These are phyloP conservation scores for Lentinula aciculospora DNA, from an alignment of 768 basidiomycete genomes.

Conservation along the genomic window DNA sequence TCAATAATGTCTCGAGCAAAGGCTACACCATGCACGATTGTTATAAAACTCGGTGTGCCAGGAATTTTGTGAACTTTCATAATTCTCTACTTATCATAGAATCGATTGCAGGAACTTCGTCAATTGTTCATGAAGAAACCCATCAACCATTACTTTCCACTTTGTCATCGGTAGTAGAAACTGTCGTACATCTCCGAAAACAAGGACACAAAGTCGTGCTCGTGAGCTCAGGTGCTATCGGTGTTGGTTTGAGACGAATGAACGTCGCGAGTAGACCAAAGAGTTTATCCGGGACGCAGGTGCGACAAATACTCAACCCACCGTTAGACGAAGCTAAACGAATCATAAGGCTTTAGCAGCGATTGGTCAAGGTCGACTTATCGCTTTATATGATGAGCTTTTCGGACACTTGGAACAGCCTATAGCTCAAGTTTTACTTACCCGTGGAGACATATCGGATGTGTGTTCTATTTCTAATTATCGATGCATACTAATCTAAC, in stretches of 20 bases:
- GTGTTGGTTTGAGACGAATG: conserved; percentile 92
- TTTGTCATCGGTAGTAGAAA: conserved; percentile 89
- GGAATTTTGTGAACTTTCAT: neutral
- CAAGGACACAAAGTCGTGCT: conserved; percentile 93
- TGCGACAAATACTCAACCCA: conserved; percentile 25
- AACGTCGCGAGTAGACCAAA: conserved; percentile 74
- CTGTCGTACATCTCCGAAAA: conserved; percentile 68
- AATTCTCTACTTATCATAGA: conserved; percentile 5
- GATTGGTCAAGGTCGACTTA: conserved; percentile 93
- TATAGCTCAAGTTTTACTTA: conserved; percentile 91
- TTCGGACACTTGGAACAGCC: conserved; percentile 93
- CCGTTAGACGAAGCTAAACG: neutral
- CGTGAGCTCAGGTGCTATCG: conserved; percentile 97
- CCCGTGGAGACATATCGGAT: conserved; percentile 95
- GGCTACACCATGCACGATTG: conserved; percentile 43
- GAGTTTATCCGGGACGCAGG: conserved; percentile 87
- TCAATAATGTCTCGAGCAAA: neutral
- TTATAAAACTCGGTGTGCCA: conserved; percentile 80
- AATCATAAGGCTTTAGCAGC: conserved; percentile 80
- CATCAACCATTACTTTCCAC: conserved; percentile 89
- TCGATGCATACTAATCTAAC: neutral
- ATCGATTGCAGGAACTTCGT: conserved; percentile 71
- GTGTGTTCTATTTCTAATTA: conserved; percentile 40
- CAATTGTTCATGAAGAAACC: conserved; percentile 92
- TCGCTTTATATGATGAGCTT: conserved; percentile 95